phyloP scores from a whole-genome alignment of 169 alveolate species.

The Amoebophrya sp. region DNA sequence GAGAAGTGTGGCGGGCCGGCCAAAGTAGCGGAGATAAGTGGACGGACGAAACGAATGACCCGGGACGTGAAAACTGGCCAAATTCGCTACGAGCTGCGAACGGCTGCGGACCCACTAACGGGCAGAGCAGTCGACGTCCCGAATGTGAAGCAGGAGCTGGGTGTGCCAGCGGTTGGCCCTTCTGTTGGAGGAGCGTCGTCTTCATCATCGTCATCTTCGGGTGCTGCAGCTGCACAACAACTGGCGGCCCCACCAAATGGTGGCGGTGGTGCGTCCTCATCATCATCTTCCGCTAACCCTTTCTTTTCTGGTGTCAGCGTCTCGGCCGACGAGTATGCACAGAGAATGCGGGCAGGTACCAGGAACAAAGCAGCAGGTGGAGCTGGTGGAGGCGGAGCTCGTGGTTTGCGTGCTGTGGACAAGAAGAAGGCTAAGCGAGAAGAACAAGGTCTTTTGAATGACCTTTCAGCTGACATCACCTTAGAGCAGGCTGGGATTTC shows the following conservation, averaged over 20 bases:
- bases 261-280: background rate
- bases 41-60: background rate
- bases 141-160: background rate
- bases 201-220: background rate
- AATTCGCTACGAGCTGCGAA: background rate
- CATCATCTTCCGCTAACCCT: background rate
- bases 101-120: background rate
- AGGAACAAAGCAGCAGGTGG: too few relatives aligned
- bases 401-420: background rate
- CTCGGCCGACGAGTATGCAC: background rate
- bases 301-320: background rate
- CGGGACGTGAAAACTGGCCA: background rate
- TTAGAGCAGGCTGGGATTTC: background rate
- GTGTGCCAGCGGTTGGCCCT: background rate
- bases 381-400: too few relatives aligned
- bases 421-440: background rate
- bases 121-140: background rate
- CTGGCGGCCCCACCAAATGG: too few relatives aligned
- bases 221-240: too few relatives aligned
- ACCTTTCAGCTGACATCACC: background rate
- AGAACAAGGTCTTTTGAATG: background rate
- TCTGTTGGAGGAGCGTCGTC: background rate
- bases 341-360: too few relatives aligned
- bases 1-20: slow-evolving; percentile 23
- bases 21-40: slow-evolving; percentile 24